Base-by-base conservation (phyloP, 2,329 filamentous ascomycete species). In the Thielaviopsis euricoi region DNA sequence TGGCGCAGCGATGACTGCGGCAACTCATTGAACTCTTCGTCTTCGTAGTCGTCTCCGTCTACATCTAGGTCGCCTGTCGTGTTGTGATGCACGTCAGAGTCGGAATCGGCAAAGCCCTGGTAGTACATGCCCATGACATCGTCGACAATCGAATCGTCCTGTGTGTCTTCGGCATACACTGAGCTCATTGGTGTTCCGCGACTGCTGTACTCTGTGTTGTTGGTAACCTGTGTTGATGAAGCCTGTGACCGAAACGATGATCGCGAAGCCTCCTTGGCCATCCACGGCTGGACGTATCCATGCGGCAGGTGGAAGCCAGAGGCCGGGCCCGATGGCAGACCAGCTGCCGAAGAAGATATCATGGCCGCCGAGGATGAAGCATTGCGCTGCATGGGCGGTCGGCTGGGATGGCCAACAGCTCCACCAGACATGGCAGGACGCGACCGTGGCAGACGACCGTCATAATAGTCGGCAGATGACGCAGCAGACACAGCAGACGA, bases 151-250 rank as follows among this genome's bases (percentile, higher is more conserved):
- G 79, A 74, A 48, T 78, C 79, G 62, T 82, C 80, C 61, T 78
- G 74, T 17, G 72, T 69, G 46, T 67, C 69, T 62, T 73, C 69
- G 56, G 66, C 49, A 62, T 74, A 74, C 69, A 76, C 77, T 61
- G 74, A 93, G 71, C 72, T 85, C 56, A 83, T 76, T 1, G 86
- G 89, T 72, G 86, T 94, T 61, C 82, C 81, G 64, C 87, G 76
- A 66, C 89, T 95, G 68, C 87, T 94, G 61, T 87, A 79, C 66
- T 91, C 87, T 1, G 88, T 94, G n/a, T 83, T 81, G 5, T 69
- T 63, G 2, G 77, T 79, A 23, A 85, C 89, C 33, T 76, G 77
- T 25, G 73, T 71, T 5, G 77, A 78, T 2, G 78, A 80, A 40
- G 73, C 67, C 61, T 81, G 78, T 15, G 79, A 80, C 58, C 78